Evolutionary conservation across 352 stramenopile genomes (phyloP).

Genomic region (Hyaloperonospora arabidopsidis): DNA sequence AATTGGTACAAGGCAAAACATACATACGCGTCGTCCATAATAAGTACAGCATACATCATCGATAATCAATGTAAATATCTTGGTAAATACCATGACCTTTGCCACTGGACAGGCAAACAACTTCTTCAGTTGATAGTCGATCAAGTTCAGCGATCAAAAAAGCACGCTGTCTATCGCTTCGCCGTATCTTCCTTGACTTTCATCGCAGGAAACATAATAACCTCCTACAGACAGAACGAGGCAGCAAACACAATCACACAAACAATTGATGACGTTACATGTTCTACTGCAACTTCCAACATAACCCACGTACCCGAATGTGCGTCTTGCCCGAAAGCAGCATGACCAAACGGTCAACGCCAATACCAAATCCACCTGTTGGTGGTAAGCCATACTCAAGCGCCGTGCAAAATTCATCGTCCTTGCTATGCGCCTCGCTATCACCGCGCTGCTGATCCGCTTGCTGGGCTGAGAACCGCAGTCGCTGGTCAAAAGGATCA

Average conservation of each 20-base stretch:
- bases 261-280: conserved; percentile 2
- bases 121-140: no score
- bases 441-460: conserved; percentile 73
- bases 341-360: conserved; percentile 97
- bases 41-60: no score
- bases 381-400: conserved; percentile 97
- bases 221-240: conserved; percentile 81
- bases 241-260: conserved; percentile 1
- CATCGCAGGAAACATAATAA: conserved; percentile 99
- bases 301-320: conserved; percentile 75
- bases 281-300: not conserved
- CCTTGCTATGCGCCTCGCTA: conserved; percentile 86
- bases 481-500: conserved; percentile 94
- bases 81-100: no score
- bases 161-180: not conserved
- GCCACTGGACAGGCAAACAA: no score
- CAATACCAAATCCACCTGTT: conserved; percentile 95
- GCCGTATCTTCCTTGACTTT: conserved; percentile 62
- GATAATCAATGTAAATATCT: no score
- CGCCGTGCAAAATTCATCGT: conserved; percentile 96
- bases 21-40: no score
- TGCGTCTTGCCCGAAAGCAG: conserved; percentile 97
- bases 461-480: conserved; percentile 92
- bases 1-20: no score
- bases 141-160: not conserved